A percentile compares a stretch with the other conserved stretches of the same genome.
Conservation (phyloP, 192 early-diverging fungal genomes). For the Backusella macrospora region DNA sequence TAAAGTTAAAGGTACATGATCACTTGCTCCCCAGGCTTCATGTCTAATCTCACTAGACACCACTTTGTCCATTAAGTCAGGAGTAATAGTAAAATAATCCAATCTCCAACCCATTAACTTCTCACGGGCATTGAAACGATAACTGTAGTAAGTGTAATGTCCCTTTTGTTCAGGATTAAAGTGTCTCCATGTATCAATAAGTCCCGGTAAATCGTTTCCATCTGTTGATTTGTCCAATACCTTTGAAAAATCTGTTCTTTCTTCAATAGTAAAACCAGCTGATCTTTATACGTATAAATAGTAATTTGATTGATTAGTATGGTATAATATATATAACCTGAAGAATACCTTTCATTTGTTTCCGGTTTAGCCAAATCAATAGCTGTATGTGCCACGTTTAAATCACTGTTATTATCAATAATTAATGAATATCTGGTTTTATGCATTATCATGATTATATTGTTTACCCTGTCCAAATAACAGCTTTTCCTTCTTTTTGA, state of each 20-base stretch:
- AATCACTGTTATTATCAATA: constrained; percentile 46
- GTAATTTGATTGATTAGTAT: background rate
- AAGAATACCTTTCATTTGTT: constrained; percentile 63
- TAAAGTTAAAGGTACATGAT: constrained; percentile 82
- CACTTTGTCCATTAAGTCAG: constrained; percentile 60
- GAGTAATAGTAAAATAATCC: constrained; percentile 82
- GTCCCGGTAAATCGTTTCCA: constrained; percentile 44
- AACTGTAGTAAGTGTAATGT: constrained; percentile 79
- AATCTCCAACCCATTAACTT: constrained; percentile 83
- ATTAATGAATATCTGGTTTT: background rate
- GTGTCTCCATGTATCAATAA: constrained; percentile 77
- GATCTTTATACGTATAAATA: constrained; percentile 42
- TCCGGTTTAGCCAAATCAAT: constrained; percentile 76
- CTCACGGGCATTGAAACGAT: constrained; percentile 68
- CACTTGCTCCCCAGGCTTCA: constrained; percentile 85
- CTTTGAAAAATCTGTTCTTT: constrained; percentile 70
- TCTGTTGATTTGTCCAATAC: constrained; percentile 47
- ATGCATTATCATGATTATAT: background rate
- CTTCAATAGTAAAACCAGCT: constrained; percentile 83
- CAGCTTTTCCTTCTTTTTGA: constrained; percentile 64
- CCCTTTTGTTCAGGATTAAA: constrained; percentile 66
- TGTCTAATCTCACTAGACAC: constrained; percentile 67
- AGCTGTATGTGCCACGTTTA: constrained; percentile 84
- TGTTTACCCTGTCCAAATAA: constrained; percentile 75
- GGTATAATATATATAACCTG: background rate